Evolutionary conservation across 192 early-diverging fungal species (phyloP).

Genomic region (Thamnidium elegans): DNA sequence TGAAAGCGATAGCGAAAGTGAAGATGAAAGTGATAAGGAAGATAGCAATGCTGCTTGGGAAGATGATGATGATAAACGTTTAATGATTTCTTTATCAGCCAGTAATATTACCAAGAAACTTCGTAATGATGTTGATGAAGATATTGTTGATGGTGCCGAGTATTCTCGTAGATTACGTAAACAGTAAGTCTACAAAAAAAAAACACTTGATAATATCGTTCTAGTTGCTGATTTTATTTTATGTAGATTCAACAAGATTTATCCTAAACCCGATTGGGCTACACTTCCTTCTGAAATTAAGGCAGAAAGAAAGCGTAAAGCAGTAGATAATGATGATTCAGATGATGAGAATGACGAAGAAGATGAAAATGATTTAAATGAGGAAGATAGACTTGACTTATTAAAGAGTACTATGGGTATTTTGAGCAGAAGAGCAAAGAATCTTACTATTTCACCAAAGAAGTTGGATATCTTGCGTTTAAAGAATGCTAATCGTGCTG

Average conservation of each 20-base stretch:
- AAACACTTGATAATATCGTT: neutral
- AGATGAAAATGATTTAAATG: conserved; percentile 32
- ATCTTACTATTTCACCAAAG: conserved; percentile 45
- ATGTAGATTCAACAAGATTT: conserved; percentile 69
- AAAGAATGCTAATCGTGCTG: conserved; percentile 76
- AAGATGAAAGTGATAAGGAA: conserved; percentile 18
- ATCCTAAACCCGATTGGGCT: conserved; percentile 88
- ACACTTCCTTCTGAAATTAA: conserved; percentile 50
- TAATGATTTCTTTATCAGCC: conserved; percentile 66
- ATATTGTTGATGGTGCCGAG: conserved; percentile 69
- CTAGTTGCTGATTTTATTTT: neutral
- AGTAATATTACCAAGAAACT: conserved; percentile 75
- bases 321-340: conserved; percentile 25
- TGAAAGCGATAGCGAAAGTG: conserved; percentile 20
- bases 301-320: conserved; percentile 31
- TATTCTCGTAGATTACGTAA: conserved; percentile 79
- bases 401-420: conserved; percentile 45
- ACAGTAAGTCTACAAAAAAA: conserved; percentile 57
- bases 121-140: conserved; percentile 71
- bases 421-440: conserved; percentile 30
- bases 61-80: conserved; percentile 73
- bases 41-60: conserved; percentile 62
- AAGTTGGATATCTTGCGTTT: conserved; percentile 61
- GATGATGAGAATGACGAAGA: conserved; percentile 48
- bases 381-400: conserved; percentile 45